A percentile compares a stretch with the other conserved stretches of the same genome.
Evolutionary conservation across 441 rosid species (phyloP).

Genomic region (Populus tomentosa): DNA sequence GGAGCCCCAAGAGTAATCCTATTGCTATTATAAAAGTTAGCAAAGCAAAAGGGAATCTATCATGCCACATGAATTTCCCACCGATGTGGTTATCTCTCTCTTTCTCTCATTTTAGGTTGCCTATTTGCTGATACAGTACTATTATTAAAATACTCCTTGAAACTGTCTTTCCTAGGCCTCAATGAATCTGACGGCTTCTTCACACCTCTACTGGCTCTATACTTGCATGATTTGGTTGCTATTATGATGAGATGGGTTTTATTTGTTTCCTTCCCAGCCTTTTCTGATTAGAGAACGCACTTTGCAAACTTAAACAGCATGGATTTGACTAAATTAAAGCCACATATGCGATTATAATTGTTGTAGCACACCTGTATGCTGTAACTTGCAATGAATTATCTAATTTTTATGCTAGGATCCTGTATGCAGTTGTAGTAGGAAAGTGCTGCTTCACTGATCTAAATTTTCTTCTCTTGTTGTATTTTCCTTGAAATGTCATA

Average conservation of each 20-base stretch:
- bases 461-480: background rate
- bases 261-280: background rate
- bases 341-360: background rate
- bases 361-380: background rate
- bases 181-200: background rate
- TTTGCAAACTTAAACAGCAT: background rate
- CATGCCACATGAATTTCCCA: background rate
- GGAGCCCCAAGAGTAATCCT: background rate
- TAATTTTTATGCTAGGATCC: background rate
- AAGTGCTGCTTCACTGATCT: background rate
- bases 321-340: background rate
- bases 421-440: background rate
- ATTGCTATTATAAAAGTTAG: background rate
- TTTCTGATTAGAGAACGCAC: background rate
- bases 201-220: background rate
- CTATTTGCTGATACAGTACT: background rate
- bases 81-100: background rate
- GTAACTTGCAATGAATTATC: background rate
- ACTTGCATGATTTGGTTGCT: background rate
- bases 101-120: background rate
- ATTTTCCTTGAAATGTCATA: background rate
- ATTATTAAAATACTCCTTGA: background rate
- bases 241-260: background rate
- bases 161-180: background rate
- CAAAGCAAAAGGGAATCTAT: background rate